phyloP scores from a whole-genome alignment of 805 yeast species.

The Pichia pseudocactophila region DNA sequence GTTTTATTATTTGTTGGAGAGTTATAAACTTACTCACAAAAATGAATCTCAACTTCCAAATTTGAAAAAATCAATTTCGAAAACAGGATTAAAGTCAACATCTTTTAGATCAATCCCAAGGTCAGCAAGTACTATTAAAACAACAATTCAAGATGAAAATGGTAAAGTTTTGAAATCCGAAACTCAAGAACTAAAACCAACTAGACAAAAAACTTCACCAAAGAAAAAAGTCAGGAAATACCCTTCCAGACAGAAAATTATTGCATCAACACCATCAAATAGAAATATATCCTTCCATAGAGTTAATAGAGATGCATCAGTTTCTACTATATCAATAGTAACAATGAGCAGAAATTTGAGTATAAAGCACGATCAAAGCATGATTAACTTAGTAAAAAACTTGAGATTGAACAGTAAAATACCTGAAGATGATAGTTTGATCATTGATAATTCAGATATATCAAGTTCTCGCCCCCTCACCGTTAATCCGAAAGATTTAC shows the following conservation, averaged over 20 bases:
- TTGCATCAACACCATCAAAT: constrained; percentile 41
- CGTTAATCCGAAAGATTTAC: constrained; percentile 18
- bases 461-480: constrained; percentile 9
- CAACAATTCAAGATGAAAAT: constrained; percentile 27
- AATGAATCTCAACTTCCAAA: constrained; percentile 3
- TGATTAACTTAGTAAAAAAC: constrained; percentile 3
- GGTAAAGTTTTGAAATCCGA: constrained; percentile 24
- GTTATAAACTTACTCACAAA: constrained; percentile 25
- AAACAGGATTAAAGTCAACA: constrained; percentile 2
- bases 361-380: constrained; percentile 7
- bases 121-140: constrained; percentile 26
- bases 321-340: constrained; percentile 11
- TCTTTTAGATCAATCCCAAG: constrained; percentile 15
- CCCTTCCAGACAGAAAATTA: constrained; percentile 20
- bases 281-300: constrained; percentile 38
- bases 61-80: constrained; percentile 8
- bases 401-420: neutral
- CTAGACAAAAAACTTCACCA: neutral
- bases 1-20: constrained; percentile 28
- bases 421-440: neutral
- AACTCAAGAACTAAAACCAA: constrained; percentile 8
- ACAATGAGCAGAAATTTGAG: constrained; percentile 11
- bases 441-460: constrained; percentile 4
- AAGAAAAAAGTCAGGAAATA: constrained; percentile 21
- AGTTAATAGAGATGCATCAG: constrained; percentile 10